Conservation (phyloP, 257 asterid species). For the Ilex aquifolium region DNA sequence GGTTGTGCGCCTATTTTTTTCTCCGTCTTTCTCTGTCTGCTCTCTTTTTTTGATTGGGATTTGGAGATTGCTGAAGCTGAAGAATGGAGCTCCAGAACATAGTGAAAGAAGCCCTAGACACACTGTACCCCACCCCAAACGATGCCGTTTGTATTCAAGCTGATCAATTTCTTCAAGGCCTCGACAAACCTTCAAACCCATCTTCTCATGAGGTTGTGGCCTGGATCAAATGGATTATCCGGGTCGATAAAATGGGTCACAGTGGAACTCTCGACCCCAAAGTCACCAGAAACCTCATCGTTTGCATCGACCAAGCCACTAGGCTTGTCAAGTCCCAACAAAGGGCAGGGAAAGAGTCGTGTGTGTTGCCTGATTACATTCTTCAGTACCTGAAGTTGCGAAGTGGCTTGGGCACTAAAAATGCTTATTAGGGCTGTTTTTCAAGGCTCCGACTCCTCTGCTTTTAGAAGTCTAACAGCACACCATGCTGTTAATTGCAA, state of each 20-base stretch:
- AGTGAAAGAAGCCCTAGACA: too few species aligned
- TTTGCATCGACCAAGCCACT: conserved; percentile 91
- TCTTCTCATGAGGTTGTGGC: conserved; percentile 97
- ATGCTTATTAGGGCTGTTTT: conserved; percentile 87
- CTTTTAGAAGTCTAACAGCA: too few species aligned
- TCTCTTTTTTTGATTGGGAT: too few species aligned
- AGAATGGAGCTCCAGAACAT: too few species aligned
- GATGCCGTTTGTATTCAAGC: too few species aligned
- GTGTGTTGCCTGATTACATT: conserved; percentile 76
- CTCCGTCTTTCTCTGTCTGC: too few species aligned
- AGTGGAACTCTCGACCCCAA: conserved; percentile 92
- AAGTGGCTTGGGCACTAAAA: conserved; percentile 80
- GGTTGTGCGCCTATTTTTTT: too few species aligned
- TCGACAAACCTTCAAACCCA: conserved; percentile 87
- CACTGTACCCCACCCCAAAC: too few species aligned
- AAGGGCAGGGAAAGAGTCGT: conserved; percentile 95
- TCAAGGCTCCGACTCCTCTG: conserved; percentile 15
- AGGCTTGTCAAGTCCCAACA: conserved; percentile 92
- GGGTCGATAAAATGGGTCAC: conserved; percentile 92
- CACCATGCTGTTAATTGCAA: too few species aligned
- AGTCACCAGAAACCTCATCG: conserved; percentile 88
- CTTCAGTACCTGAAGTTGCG: conserved; percentile 68
- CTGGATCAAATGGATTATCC: conserved; percentile 82
- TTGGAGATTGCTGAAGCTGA: too few species aligned
- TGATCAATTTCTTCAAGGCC: too few species aligned